Evolutionary conservation across 2,329 filamentous ascomycete genomes (phyloP).

Genomic region (Ophiostoma australiae): DNA sequence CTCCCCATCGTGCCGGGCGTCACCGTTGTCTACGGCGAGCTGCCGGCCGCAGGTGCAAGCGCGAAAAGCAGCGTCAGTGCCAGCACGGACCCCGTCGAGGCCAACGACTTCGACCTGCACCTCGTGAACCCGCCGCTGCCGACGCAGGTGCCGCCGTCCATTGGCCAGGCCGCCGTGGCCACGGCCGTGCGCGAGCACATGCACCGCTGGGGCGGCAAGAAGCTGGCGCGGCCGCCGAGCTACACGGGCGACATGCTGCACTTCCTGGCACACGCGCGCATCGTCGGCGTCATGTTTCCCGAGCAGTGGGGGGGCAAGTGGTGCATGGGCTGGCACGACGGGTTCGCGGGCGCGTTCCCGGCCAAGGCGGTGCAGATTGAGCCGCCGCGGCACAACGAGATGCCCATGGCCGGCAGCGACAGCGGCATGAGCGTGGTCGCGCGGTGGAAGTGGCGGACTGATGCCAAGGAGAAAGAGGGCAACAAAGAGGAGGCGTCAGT

Average conservation of each 20-base stretch:
- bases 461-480: not conserved
- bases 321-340: slow-evolving; percentile 55
- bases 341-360: slow-evolving; percentile 46
- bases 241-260: slow-evolving; percentile 36
- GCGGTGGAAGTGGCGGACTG: slow-evolving; percentile 49
- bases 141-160: slow-evolving; percentile 31
- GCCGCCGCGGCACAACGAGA: slow-evolving; percentile 43
- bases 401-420: slow-evolving; percentile 43
- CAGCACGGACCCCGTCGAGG: slow-evolving; percentile 23
- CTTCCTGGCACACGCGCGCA: slow-evolving; percentile 44
- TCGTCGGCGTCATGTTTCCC: slow-evolving; percentile 50
- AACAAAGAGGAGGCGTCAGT: slow-evolving; percentile 35
- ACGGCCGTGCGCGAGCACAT: slow-evolving; percentile 36
- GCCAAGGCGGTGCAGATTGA: slow-evolving; percentile 47
- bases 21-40: slow-evolving; percentile 37
- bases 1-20: slow-evolving; percentile 38
- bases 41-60: slow-evolving; percentile 17
- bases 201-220: slow-evolving; percentile 35
- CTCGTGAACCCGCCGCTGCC: slow-evolving; percentile 35
- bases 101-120: slow-evolving; percentile 38
- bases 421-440: slow-evolving; percentile 47
- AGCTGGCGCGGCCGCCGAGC: slow-evolving; percentile 34
- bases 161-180: slow-evolving; percentile 35
- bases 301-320: slow-evolving; percentile 51
- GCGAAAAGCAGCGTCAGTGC: slow-evolving; percentile 24